phyloP scores from a whole-genome alignment of 116 monocot species.

The Papilionanthe hybrid region DNA sequence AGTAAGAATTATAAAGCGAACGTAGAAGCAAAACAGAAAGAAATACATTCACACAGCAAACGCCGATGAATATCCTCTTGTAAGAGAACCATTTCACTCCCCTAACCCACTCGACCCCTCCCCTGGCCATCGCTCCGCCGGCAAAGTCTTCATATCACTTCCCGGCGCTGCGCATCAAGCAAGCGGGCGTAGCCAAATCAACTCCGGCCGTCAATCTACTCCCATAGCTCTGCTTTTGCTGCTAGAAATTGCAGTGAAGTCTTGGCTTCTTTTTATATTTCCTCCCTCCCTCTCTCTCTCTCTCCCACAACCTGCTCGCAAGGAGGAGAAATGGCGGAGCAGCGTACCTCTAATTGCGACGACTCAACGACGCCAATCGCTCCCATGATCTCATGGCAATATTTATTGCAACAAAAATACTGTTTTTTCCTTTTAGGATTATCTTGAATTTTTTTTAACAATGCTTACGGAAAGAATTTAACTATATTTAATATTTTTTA shows the following conservation, averaged over 20 bases:
- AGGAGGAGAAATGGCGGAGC: background rate
- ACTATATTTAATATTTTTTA: too few relatives aligned
- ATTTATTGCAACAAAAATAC: too few relatives aligned
- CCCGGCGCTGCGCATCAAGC: background rate
- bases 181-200: background rate
- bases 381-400: too few relatives aligned
- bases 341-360: background rate
- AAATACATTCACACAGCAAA: constrained; percentile 67
- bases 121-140: constrained; percentile 35
- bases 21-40: constrained; percentile 49
- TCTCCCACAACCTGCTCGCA: background rate
- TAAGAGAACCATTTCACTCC: constrained; percentile 36
- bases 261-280: background rate
- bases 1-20: constrained; percentile 39
- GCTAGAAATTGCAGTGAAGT: background rate
- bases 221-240: background rate
- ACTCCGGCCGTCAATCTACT: background rate
- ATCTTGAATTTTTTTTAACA: too few relatives aligned
- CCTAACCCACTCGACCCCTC: constrained; percentile 5
- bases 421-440: too few relatives aligned
- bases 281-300: background rate
- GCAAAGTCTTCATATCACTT: constrained; percentile 4
- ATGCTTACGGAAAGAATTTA: too few relatives aligned
- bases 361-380: too few relatives aligned
- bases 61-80: constrained; percentile 46